A percentile compares a stretch with the other conserved stretches of the same genome.
These are phyloP conservation scores for Coriaria nepalensis DNA, from an alignment of 306 rosid genomes.

Conservation along the genomic window DNA sequence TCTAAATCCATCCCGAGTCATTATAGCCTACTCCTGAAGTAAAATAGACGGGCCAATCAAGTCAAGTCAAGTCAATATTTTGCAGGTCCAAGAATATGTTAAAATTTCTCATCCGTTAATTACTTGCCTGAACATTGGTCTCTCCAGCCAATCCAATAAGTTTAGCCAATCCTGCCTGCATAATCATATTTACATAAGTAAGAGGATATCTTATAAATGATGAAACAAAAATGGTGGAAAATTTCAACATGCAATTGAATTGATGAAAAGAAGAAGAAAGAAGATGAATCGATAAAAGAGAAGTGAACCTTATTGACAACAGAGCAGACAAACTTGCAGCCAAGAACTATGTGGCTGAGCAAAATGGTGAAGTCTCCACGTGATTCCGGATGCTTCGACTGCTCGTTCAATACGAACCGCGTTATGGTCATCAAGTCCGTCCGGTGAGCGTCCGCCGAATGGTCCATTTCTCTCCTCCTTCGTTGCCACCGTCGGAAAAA, in stretches of 20 bases:
- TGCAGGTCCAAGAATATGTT: no score
- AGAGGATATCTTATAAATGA: no score
- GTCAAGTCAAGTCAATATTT: no score
- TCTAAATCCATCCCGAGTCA: no score
- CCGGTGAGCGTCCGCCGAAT: conserved; percentile 70
- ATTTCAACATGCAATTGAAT: no score
- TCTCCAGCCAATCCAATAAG: conserved; percentile 99
- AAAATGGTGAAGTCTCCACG: conserved; percentile 93
- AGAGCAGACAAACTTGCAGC: conserved; percentile 91
- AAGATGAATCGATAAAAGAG: neutral
- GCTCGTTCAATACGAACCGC: conserved; percentile 79
- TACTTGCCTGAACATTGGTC: conserved; percentile 79
- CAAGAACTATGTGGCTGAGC: conserved; percentile 93
- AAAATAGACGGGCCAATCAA: no score
- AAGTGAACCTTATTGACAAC: conserved; percentile 65
- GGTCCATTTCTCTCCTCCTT: conserved; percentile 46
- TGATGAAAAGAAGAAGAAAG: no score
- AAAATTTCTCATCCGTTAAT: no score
- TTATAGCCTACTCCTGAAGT: no score
- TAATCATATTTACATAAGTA: neutral
- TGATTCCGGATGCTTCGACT: conserved; percentile 66
- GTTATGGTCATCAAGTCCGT: conserved; percentile 97
- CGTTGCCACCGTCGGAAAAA: no score
- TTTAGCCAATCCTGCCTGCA: conserved; percentile 94
- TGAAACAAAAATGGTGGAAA: no score